A percentile compares a stretch with the other conserved stretches of the same genome.
Conservation (phyloP, 345 rosid genomes). For the Corymbia maculata region DNA sequence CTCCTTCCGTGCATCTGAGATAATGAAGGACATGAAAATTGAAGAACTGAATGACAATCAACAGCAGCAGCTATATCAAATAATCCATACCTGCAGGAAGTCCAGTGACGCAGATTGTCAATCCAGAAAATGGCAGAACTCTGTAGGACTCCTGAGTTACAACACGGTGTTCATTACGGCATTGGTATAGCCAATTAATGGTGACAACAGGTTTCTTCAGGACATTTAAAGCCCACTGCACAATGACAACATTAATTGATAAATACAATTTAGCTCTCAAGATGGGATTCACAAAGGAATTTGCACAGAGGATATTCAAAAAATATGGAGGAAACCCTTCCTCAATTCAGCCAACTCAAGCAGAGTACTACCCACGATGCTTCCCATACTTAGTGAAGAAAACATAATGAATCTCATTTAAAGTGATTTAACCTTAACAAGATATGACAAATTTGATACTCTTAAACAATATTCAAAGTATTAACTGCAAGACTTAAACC, state of each 20-base stretch:
- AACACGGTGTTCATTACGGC: conserved; percentile 91
- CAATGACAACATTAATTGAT: neutral
- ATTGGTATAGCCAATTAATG: conserved; percentile 71
- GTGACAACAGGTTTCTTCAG: conserved; percentile 79
- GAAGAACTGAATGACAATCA: neutral
- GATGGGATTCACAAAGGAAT: neutral
- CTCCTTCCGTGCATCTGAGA: conserved; percentile 72
- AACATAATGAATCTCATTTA: neutral
- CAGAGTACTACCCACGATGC: neutral
- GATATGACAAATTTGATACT: neutral
- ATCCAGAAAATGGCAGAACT: conserved; percentile 88
- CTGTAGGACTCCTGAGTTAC: conserved; percentile 83
- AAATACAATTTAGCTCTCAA: neutral
- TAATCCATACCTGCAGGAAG: conserved; percentile 45
- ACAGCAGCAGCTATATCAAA: neutral
- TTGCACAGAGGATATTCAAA: neutral
- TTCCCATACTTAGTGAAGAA: neutral
- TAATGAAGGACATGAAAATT: neutral
- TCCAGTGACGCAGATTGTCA: conserved; percentile 74
- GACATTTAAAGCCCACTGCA: conserved; percentile 84
- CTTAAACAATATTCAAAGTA: neutral
- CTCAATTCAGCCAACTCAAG: neutral
- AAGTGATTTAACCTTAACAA: neutral
- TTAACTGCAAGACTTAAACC: conserved; percentile 23
- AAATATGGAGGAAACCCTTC: neutral